These are phyloP conservation scores for Climacium dendroides DNA, from an alignment of 225 moss, liverwort and hornwort species.

Conservation along the genomic window DNA sequence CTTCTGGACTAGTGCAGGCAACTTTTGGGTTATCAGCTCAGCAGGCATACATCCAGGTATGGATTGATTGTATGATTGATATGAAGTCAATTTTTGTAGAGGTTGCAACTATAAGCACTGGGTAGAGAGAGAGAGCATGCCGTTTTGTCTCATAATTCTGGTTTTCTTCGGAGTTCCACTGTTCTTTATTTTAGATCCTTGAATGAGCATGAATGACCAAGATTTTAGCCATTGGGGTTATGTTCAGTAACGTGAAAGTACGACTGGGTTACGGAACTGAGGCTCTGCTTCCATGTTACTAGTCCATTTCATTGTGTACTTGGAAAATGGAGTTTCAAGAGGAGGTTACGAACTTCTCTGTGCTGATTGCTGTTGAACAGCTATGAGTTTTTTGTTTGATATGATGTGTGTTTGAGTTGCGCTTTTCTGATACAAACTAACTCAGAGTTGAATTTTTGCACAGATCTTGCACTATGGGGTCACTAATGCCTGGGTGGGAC, in stretches of 20 bases:
- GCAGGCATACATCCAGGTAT: not conserved
- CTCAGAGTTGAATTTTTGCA: not conserved
- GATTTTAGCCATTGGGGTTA: not conserved
- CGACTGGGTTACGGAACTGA: too few relatives aligned
- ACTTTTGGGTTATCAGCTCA: not conserved
- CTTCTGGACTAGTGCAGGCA: not conserved
- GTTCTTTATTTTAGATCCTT: not conserved
- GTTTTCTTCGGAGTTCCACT: not conserved
- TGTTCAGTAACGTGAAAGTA: not conserved
- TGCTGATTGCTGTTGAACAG: not conserved
- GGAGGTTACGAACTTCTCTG: not conserved
- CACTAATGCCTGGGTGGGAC: slow-evolving; percentile 22
- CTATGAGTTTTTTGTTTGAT: not conserved
- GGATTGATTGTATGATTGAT: not conserved
- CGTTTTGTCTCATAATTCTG: not conserved
- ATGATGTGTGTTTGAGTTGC: not conserved
- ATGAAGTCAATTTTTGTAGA: too few relatives aligned
- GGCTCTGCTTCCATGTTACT: not conserved
- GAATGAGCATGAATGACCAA: not conserved
- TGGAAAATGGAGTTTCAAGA: not conserved
- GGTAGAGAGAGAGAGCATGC: not conserved
- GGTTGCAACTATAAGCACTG: not conserved
- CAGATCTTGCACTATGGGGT: not conserved
- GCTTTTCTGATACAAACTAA: not conserved
- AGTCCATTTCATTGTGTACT: too few relatives aligned